Conservation (phyloP, 352 stramenopile genomes). For the Phytopythium delawarense region DNA sequence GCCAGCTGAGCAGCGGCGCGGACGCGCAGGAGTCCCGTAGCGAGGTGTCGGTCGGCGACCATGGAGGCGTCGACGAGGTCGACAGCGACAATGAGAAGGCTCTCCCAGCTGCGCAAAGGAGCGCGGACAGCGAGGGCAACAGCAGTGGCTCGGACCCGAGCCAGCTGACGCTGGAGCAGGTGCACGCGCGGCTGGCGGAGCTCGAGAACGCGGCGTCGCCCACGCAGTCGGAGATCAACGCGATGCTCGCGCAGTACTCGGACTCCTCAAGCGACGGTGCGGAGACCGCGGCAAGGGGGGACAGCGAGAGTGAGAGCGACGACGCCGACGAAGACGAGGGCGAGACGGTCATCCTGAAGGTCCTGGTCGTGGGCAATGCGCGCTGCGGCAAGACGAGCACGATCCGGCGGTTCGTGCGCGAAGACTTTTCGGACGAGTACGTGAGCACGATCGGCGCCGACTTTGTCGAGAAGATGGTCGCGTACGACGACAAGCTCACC, state of each 20-base stretch:
- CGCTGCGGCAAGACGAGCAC: slow-evolving; percentile 88
- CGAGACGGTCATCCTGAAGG: slow-evolving; percentile 75
- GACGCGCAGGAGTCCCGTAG: slow-evolving; percentile 4
- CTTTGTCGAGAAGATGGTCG: slow-evolving; percentile 81
- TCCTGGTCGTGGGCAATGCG: slow-evolving; percentile 84
- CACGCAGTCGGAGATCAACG: slow-evolving; percentile 58
- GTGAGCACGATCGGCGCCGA: slow-evolving; percentile 85
- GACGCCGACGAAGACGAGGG: slow-evolving; percentile 11
- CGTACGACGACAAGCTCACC: slow-evolving; percentile 45
- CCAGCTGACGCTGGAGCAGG: slow-evolving; percentile 38
- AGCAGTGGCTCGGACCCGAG: neutral
- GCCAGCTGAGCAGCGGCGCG: slow-evolving; percentile 23
- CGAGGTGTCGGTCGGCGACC: neutral
- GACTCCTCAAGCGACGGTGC: slow-evolving; percentile 19
- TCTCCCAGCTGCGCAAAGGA: neutral
- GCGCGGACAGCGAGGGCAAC: neutral
- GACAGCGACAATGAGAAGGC: neutral
- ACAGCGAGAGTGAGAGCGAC: slow-evolving; percentile 5
- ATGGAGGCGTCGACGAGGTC: neutral
- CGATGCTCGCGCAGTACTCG: slow-evolving; percentile 53
- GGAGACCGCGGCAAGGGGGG: neutral
- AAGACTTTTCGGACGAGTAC: slow-evolving; percentile 79
- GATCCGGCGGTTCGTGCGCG: slow-evolving; percentile 69
- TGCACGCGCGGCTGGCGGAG: slow-evolving; percentile 40
- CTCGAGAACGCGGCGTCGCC: slow-evolving; percentile 37